A percentile compares a stretch with the other conserved stretches of the same genome.
Conservation (phyloP, 192 early-diverging fungal species). For the Backusella sp. region DNA sequence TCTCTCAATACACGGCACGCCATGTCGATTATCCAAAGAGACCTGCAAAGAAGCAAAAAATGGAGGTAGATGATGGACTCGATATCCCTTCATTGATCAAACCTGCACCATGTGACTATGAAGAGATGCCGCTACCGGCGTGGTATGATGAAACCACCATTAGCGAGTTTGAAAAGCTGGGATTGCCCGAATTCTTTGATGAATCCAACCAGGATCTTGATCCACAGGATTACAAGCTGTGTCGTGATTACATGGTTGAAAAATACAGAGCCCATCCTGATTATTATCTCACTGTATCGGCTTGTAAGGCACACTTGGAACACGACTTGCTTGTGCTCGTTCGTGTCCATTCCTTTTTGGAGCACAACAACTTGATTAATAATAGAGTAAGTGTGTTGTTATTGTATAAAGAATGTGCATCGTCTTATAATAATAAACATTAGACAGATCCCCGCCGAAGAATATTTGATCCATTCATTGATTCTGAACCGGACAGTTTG, state of each 20-base stretch:
- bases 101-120: conserved; percentile 45
- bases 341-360: conserved; percentile 92
- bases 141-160: conserved; percentile 83
- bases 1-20: conserved; percentile 40
- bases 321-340: conserved; percentile 94
- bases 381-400: conserved; percentile 66
- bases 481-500: conserved; percentile 85
- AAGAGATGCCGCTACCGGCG: conserved; percentile 69
- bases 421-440: neutral
- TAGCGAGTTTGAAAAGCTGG: conserved; percentile 80
- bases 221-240: conserved; percentile 73
- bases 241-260: conserved; percentile 94
- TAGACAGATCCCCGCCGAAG: conserved; percentile 91
- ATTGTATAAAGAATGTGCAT: neutral
- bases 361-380: conserved; percentile 96
- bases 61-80: neutral
- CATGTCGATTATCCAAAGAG: conserved; percentile 20
- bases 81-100: neutral
- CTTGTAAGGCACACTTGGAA: conserved; percentile 88
- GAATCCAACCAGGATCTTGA: conserved; percentile 84
- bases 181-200: conserved; percentile 94
- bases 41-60: conserved; percentile 22
- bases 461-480: conserved; percentile 88
- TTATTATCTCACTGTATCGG: conserved; percentile 93
- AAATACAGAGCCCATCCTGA: conserved; percentile 89